A percentile compares a stretch with the other conserved stretches of the same genome.
Conservation (phyloP, 441 rosid species). For the Populus hybrid region DNA sequence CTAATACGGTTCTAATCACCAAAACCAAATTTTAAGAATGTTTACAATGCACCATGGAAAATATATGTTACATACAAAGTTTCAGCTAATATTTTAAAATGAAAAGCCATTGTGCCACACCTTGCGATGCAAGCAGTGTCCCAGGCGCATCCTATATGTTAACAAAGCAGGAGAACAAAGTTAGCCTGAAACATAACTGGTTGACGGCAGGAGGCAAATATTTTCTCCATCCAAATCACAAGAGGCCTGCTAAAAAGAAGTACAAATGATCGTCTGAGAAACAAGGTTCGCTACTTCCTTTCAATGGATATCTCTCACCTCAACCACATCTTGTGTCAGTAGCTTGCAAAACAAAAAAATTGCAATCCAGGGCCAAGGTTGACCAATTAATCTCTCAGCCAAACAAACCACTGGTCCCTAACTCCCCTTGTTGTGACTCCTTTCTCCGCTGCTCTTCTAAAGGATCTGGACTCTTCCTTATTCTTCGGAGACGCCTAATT, state of each 20-base stretch:
- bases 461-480: slow-evolving; percentile 97
- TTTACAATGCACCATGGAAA: slow-evolving; percentile 52
- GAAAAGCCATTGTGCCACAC: slow-evolving; percentile 69
- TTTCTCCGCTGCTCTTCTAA: slow-evolving; percentile 89
- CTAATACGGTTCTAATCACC: slow-evolving; percentile 32
- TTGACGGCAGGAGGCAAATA: slow-evolving; percentile 43
- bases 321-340: slow-evolving; percentile 33
- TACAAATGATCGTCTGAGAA: slow-evolving; percentile 65
- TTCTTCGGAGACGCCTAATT: slow-evolving; percentile 72
- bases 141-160: slow-evolving; percentile 43
- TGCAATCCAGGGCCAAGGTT: slow-evolving; percentile 24
- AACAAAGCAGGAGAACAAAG: slow-evolving; percentile 43
- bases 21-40: slow-evolving; percentile 31
- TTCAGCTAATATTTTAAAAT: slow-evolving; percentile 52
- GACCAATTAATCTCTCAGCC: slow-evolving; percentile 42
- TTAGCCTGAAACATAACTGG: slow-evolving; percentile 60
- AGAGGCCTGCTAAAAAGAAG: slow-evolving; percentile 66
- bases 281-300: slow-evolving; percentile 62
- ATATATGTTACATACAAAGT: slow-evolving; percentile 58
- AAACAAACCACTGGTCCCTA: slow-evolving; percentile 89
- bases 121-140: slow-evolving; percentile 76
- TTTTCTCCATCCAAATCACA: slow-evolving; percentile 55
- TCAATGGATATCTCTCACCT: slow-evolving; percentile 67
- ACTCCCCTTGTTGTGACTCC: slow-evolving; percentile 70
- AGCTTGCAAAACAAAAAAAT: slow-evolving; percentile 28